These are phyloP conservation scores for Metarhizium album DNA, from an alignment of 2,329 filamentous ascomycete species.

Conservation along the genomic window DNA sequence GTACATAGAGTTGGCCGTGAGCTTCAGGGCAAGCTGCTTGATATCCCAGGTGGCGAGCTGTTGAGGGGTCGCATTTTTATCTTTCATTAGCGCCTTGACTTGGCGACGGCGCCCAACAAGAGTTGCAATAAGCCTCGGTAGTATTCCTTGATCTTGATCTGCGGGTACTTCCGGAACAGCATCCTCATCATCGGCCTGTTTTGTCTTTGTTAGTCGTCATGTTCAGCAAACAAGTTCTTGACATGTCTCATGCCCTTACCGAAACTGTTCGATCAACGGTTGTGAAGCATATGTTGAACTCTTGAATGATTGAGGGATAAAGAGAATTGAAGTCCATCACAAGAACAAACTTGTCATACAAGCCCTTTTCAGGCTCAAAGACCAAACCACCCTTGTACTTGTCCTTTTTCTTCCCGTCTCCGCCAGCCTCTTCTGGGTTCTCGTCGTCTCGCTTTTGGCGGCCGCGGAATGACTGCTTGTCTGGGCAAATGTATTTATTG, in stretches of 20 bases:
- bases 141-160: slow-evolving; percentile 69
- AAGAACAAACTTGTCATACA: slow-evolving; percentile 96
- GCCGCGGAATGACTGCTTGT: slow-evolving; percentile 76
- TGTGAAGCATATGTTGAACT: slow-evolving; percentile 99
- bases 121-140: slow-evolving; percentile 84
- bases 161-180: slow-evolving; percentile 77
- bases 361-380: slow-evolving; percentile 92
- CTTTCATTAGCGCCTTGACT: slow-evolving; percentile 96
- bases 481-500: slow-evolving; percentile 96
- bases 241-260: slow-evolving; percentile 36
- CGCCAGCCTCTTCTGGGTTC: slow-evolving; percentile 52
- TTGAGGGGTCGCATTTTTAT: slow-evolving; percentile 74
- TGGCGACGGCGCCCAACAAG: slow-evolving; percentile 80
- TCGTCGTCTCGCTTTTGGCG: slow-evolving; percentile 66
- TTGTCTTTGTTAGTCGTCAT: slow-evolving; percentile 9
- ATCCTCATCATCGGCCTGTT: slow-evolving; percentile 60
- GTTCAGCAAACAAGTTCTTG: not conserved
- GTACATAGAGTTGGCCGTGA: slow-evolving; percentile 99
- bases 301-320: slow-evolving; percentile 97
- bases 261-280: slow-evolving; percentile 72
- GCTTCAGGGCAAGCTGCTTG: slow-evolving; percentile 90
- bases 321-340: slow-evolving; percentile 99
- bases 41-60: slow-evolving; percentile 94
- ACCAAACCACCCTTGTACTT: slow-evolving; percentile 98
- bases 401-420: slow-evolving; percentile 90